phyloP scores from a whole-genome alignment of 192 early-diverging fungal species.

The Cetraspora pellucida region DNA sequence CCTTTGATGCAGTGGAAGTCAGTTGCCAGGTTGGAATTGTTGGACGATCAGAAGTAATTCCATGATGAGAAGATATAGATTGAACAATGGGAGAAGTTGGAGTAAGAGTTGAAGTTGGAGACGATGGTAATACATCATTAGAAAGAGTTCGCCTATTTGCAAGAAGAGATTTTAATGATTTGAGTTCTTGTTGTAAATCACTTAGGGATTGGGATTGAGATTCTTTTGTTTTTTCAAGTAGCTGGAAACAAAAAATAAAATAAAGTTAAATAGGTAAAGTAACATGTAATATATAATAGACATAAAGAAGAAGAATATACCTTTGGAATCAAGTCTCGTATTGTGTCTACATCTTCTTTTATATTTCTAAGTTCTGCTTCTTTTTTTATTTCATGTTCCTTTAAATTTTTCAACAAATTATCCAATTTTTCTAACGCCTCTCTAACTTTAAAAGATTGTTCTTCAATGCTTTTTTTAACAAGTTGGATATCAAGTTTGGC shows the following conservation, averaged over 20 bases:
- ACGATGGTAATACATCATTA: constrained; percentile 20
- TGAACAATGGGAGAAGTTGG: constrained; percentile 3
- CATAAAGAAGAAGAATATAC: constrained; percentile 42
- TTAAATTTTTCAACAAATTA: constrained; percentile 61
- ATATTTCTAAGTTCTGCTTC: constrained; percentile 73
- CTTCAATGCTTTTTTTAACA: constrained; percentile 60
- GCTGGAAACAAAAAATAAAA: constrained; percentile 45
- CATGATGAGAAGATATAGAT: constrained; percentile 27
- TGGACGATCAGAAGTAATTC: constrained; percentile 15
- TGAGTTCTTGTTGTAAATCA: constrained; percentile 93
- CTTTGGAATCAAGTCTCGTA: constrained; percentile 76
- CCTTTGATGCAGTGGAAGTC: constrained; percentile 4
- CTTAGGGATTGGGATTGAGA: constrained; percentile 63
- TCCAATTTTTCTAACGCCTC: constrained; percentile 69
- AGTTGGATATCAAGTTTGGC: constrained; percentile 41
- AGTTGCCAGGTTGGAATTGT: constrained; percentile 26
- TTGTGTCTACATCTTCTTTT: constrained; percentile 72
- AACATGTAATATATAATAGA: not conserved
- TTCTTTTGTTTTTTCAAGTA: constrained; percentile 76
- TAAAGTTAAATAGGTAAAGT: not conserved
- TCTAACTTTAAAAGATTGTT: constrained; percentile 73
- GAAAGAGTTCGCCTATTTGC: constrained; percentile 68
- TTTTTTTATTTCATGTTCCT: constrained; percentile 63
- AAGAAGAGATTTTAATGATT: constrained; percentile 88
- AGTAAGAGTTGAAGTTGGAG: constrained; percentile 28